Percentiles rank a stretch among this genome's conserved stretches.
These are phyloP conservation scores for Litchi chinensis DNA, from an alignment of 345 rosid species.

Conservation along the genomic window DNA sequence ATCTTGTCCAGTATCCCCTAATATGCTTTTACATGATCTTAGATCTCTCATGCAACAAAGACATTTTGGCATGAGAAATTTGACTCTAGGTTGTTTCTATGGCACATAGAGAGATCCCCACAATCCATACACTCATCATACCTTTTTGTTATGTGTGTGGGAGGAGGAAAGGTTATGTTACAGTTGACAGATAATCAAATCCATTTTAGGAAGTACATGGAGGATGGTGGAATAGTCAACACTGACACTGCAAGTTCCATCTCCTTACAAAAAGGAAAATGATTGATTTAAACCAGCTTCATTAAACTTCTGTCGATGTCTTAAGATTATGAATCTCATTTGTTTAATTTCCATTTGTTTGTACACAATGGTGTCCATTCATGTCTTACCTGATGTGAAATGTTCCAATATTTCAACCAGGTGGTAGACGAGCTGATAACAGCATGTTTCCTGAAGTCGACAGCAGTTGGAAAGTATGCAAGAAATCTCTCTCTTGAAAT, in stretches of 20 bases:
- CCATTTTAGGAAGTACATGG: neutral
- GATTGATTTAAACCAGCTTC: neutral
- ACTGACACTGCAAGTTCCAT: neutral
- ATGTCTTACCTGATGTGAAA: constrained; percentile 17
- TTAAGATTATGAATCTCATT: neutral
- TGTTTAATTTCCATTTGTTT: neutral
- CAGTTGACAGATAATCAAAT: neutral
- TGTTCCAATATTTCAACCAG: constrained; percentile 35
- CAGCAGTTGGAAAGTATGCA: constrained; percentile 90
- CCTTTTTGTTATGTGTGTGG: neutral
- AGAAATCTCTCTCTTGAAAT: constrained; percentile 26
- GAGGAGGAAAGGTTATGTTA: neutral
- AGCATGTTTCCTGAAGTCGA: constrained; percentile 94
- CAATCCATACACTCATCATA: neutral
- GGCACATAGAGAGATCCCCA: neutral
- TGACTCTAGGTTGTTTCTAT: neutral
- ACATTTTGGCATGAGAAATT: neutral
- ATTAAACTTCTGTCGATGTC: neutral
- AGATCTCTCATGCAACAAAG: neutral
- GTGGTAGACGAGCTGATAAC: constrained; percentile 63
- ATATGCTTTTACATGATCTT: neutral
- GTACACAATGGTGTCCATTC: neutral
- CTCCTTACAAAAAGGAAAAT: neutral
- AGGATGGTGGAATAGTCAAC: neutral
- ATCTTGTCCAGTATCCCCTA: constrained; percentile 1